These are phyloP conservation scores for Filosporella fistucella DNA, from an alignment of 495 filamentous ascomycete species.

Conservation along the genomic window DNA sequence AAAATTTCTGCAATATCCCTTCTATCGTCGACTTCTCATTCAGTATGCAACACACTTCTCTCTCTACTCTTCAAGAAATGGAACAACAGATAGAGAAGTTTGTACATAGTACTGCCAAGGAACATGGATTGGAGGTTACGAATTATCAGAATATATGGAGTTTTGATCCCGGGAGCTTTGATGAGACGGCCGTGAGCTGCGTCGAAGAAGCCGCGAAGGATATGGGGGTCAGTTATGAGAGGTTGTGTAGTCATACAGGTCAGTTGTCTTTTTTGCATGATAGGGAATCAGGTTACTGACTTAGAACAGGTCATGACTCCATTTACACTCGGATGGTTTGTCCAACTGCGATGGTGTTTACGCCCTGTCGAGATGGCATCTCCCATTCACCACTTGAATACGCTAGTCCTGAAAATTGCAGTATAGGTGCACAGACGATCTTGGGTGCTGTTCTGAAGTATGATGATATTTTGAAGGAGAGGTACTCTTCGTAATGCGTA, in stretches of 20 bases:
- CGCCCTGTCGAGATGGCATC: conserved; percentile 1
- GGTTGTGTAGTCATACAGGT: background rate
- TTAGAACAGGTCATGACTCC: conserved; percentile 1
- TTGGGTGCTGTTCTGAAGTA: background rate
- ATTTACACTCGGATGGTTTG: background rate
- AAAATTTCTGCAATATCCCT: no score
- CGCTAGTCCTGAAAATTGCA: conserved; percentile 2
- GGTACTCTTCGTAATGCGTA: background rate
- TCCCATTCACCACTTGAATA: conserved; percentile 4
- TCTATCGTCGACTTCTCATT: no score
- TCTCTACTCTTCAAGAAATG: no score
- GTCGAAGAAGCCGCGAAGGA: background rate
- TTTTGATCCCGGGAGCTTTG: background rate
- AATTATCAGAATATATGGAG: background rate
- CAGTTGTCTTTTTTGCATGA: background rate
- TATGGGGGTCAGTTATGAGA: background rate
- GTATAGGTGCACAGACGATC: conserved; percentile 5
- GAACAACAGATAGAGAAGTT: no score
- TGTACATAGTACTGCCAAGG: no score
- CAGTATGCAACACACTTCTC: no score
- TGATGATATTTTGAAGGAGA: background rate
- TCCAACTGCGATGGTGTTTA: conserved; percentile 10
- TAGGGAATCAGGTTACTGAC: background rate
- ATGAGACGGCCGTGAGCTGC: background rate
- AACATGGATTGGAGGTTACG: background rate